Percentiles rank a stretch among this genome's conserved stretches.
Evolutionary conservation across 2,329 filamentous ascomycete genomes (phyloP).

Genomic region (Magnaporthales sp.): DNA sequence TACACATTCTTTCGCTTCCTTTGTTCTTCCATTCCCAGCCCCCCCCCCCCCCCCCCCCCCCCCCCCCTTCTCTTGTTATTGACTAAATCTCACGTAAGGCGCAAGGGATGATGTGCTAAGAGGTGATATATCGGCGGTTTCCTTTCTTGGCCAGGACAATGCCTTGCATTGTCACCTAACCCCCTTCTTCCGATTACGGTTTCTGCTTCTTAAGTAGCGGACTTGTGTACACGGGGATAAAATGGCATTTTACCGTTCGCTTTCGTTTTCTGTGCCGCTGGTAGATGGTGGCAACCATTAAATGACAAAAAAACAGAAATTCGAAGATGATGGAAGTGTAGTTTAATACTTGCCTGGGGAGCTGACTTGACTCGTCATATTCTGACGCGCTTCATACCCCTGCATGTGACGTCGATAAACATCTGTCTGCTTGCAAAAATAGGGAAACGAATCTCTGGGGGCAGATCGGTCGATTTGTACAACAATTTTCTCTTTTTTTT

Average conservation of each 20-base stretch:
- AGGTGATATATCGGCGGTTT: neutral
- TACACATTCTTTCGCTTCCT: neutral
- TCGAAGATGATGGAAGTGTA: neutral
- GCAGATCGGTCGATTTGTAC: neutral
- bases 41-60: too few relatives aligned
- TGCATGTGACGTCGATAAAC: neutral
- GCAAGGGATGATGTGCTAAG: neutral
- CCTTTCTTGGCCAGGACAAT: neutral
- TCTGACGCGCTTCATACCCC: neutral
- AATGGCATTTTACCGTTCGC: neutral
- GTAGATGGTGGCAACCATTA: neutral
- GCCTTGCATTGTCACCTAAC: neutral
- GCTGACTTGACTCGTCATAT: neutral
- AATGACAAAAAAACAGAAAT: neutral
- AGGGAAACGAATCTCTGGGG: neutral
- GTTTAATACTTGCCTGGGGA: neutral
- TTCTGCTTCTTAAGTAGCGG: too few relatives aligned
- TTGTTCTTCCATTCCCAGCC: neutral
- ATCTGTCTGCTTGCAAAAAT: neutral
- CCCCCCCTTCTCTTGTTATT: too few relatives aligned
- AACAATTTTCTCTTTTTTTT: neutral
- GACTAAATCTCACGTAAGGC: neutral
- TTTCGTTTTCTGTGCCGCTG: neutral
- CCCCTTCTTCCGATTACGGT: neutral
- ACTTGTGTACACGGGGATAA: neutral